phyloP scores from a whole-genome alignment of 345 rosid species.

The Hibiscus trionum region DNA sequence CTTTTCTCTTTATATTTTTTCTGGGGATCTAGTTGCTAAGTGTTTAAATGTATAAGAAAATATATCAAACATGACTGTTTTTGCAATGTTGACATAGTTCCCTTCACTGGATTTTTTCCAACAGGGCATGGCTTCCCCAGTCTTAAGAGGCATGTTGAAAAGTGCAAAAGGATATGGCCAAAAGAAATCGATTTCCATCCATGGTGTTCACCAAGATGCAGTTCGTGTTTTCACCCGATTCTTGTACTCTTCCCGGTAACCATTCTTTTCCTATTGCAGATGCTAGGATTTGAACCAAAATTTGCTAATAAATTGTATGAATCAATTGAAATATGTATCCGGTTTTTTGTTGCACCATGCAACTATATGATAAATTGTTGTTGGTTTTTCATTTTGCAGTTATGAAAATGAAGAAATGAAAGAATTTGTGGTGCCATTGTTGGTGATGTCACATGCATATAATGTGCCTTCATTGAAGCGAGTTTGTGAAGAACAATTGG shows the following conservation, averaged over 20 bases:
- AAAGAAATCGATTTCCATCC: conserved; percentile 44
- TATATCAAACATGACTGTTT: not conserved
- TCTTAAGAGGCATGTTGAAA: conserved; percentile 67
- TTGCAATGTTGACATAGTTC: conserved; percentile 2
- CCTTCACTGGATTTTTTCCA: not conserved
- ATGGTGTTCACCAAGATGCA: conserved; percentile 65
- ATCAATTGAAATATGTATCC: not conserved
- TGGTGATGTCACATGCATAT: conserved; percentile 72
- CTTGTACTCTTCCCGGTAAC: conserved; percentile 78
- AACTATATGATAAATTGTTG: conserved; percentile 8
- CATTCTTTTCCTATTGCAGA: not conserved
- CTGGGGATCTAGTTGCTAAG: not conserved
- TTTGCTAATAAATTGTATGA: not conserved
- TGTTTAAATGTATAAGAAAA: not conserved
- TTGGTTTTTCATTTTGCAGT: conserved; percentile 28
- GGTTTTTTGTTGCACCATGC: not conserved
- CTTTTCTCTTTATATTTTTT: not conserved
- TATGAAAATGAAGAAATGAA: conserved; percentile 62
- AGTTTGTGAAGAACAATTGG: conserved; percentile 50
- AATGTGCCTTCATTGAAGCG: conserved; percentile 59
- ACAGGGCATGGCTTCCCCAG: conserved; percentile 80
- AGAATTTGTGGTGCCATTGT: conserved; percentile 46
- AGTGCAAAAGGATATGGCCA: conserved; percentile 41
- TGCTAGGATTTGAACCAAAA: not conserved
- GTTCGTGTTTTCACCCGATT: conserved; percentile 68